A percentile compares a stretch with the other conserved stretches of the same genome.
These are phyloP conservation scores for Dryas alaskensis DNA, from an alignment of 306 rosid species.

Conservation along the genomic window DNA sequence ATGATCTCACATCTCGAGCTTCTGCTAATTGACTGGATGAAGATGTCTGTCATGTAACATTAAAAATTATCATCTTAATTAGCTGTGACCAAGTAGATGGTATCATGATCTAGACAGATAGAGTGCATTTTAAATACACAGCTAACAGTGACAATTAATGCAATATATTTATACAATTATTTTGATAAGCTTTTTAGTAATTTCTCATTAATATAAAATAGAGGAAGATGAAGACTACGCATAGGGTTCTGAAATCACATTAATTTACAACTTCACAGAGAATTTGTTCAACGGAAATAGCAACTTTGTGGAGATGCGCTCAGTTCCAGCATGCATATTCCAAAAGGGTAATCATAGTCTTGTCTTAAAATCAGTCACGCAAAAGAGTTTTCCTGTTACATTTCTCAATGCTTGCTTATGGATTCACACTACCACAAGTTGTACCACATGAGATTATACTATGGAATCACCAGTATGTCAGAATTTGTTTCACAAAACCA, in stretches of 20 bases:
- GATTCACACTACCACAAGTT: background rate
- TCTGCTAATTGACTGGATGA: constrained; percentile 37
- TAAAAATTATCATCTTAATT: constrained; percentile 13
- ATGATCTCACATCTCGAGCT: constrained; percentile 61
- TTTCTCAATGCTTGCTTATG: background rate
- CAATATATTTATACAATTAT: background rate
- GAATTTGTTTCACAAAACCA: background rate
- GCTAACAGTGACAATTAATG: background rate
- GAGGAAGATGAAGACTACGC: background rate
- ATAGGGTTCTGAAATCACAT: background rate
- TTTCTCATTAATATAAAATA: background rate
- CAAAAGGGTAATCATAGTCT: background rate
- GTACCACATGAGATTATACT: background rate
- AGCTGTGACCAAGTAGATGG: constrained; percentile 10
- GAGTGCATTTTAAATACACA: background rate
- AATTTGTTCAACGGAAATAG: background rate
- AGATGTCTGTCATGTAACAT: constrained; percentile 42
- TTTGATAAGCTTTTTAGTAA: background rate
- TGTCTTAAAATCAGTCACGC: background rate
- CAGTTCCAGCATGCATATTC: background rate
- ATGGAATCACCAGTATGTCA: background rate
- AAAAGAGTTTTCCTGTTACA: background rate
- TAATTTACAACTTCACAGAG: background rate
- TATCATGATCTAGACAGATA: background rate
- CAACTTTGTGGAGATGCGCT: background rate